These are phyloP conservation scores for Hevea brasiliensis DNA, from an alignment of 345 rosid species.

Conservation along the genomic window DNA sequence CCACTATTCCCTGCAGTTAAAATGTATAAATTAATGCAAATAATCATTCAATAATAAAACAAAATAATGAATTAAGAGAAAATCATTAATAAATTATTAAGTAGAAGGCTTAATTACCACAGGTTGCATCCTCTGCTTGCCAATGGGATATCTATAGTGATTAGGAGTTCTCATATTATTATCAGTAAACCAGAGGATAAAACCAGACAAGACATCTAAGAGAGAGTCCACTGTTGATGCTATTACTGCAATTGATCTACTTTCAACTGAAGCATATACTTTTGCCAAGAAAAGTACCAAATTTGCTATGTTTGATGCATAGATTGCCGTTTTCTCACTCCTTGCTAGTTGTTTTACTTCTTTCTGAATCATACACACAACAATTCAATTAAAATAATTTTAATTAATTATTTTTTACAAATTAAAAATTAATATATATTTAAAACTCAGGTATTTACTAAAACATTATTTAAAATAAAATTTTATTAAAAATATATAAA, in stretches of 20 bases:
- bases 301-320: conserved; percentile 46
- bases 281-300: conserved; percentile 46
- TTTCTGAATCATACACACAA: conserved; percentile 11
- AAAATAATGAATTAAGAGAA: no score
- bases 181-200: conserved; percentile 49
- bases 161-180: conserved; percentile 42
- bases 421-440: no score
- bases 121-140: conserved; percentile 55
- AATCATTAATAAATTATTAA: no score
- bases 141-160: conserved; percentile 43
- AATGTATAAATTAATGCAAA: no score
- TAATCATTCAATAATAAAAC: no score
- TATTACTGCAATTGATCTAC: conserved; percentile 42
- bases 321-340: conserved; percentile 34
- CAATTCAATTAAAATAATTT: no score
- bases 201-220: conserved; percentile 45
- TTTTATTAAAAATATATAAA: no score
- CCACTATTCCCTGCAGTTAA: conserved; percentile 45
- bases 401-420: no score
- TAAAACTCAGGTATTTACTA: no score
- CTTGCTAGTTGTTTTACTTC: conserved; percentile 34
- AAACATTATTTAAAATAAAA: no score
- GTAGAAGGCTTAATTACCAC: conserved; percentile 19
- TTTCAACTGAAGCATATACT: conserved; percentile 32
- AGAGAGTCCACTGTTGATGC: conserved; percentile 48